Conservation (phyloP, 2,329 filamentous ascomycete species). For the Exophiala mesophila region DNA sequence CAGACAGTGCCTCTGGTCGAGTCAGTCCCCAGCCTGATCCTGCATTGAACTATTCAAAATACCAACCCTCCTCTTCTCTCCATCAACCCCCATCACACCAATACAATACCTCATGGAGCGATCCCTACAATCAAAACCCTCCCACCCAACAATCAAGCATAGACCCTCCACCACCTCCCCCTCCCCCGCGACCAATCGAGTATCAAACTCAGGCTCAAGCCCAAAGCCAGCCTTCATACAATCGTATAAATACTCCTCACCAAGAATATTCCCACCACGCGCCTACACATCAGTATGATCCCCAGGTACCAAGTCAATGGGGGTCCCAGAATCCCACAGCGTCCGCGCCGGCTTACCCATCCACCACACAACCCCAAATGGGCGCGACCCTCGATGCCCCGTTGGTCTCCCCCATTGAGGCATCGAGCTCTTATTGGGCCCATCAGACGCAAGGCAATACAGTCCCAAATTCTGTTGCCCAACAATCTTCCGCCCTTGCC, state of each 20-base stretch:
- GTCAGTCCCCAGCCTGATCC: conserved; percentile 15
- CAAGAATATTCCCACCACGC: conserved; percentile 31
- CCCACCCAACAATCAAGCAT: conserved; percentile 21
- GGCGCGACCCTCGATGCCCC: conserved; percentile 14
- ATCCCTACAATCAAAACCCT: conserved; percentile 20
- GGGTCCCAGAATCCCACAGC: conserved; percentile 12
- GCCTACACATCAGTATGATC: conserved; percentile 32
- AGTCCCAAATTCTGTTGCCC: conserved; percentile 23
- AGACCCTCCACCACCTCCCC: conserved; percentile 33
- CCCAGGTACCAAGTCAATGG: conserved; percentile 20
- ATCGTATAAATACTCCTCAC: conserved; percentile 28
- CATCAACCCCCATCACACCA: conserved; percentile 13
- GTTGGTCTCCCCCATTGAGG: conserved; percentile 24
- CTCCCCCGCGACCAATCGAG: conserved; percentile 37
- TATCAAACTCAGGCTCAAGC: conserved; percentile 33
- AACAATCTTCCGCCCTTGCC: conserved; percentile 26
- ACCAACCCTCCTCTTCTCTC: conserved; percentile 8
- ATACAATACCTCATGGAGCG: conserved; percentile 18
- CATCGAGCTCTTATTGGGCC: conserved; percentile 9
- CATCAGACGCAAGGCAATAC: conserved; percentile 12
- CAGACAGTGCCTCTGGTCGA: conserved; percentile 17
- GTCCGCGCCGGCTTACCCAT: conserved; percentile 12
- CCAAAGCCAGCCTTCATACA: conserved; percentile 22
- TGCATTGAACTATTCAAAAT: conserved; percentile 12
- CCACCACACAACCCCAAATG: conserved; percentile 12